Evolutionary conservation across 2,329 filamentous ascomycete species (phyloP), one percentile per base, ranked within the genome.

Genomic region (Ophiostoma perfectum): DNA sequence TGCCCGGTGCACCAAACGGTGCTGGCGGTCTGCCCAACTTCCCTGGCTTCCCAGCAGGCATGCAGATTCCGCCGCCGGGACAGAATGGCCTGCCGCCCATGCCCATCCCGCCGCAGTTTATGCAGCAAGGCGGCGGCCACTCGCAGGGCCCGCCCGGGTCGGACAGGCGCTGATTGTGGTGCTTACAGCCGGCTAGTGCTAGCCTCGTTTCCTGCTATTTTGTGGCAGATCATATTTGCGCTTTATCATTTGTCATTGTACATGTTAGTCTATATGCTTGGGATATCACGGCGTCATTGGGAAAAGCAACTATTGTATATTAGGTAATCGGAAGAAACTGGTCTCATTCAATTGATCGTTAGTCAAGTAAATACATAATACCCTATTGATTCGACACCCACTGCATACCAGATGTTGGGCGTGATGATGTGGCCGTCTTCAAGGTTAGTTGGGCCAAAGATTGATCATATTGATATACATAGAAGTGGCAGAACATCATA

Each of bases 1-100:
- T 70, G 0, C 69, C 68, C 0, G 70, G 70, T 39, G 63, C 52
- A 12, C 68, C 70, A 3, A 70, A 69, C 8, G 77, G 78, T 44
- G 69, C 36, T 4, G 27, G 44, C 78, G 80, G 74, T 77, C 78
- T 78, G 14, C 79, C 80, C 27, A 71, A 71, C 64, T 75, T 75
- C 71, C 79, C 79, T 1, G 74, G 71, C 18, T 75, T 75, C 38
- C 69, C 69, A 70, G 79, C 81, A 3, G 78, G 78, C 65, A 80
- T 82, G 75, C 80, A 80, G 1, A 78, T 80, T 11, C 72, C 72
- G 7, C 69, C 70, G 16, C 72, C 73, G 7, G 73, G 72, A 16
- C 69, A 67, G 38, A 74, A 70, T 12, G 77, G 76, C 6, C 81
- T 81, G 69, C 79, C 79, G 4, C 75, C 74, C 2, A 77, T 78